phyloP scores from a whole-genome alignment of 1,139 yeast species.

The Blastobotrys ciferrii region DNA sequence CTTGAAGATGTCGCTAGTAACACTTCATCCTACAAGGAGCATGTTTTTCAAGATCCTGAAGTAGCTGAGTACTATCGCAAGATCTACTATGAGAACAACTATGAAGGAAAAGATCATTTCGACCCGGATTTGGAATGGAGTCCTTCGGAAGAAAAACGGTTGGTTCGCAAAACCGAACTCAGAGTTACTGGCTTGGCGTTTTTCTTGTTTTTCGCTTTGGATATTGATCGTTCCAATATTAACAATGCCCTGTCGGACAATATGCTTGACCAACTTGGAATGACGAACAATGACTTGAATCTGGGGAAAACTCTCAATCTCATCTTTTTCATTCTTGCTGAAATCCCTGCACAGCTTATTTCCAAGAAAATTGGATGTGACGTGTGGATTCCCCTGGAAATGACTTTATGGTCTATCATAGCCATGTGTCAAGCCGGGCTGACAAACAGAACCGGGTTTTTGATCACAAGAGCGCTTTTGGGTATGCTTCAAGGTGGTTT shows the following conservation, averaged over 20 bases:
- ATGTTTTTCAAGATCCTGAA: constrained; percentile 39
- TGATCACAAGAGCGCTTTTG: constrained; percentile 45
- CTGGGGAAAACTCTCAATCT: constrained; percentile 47
- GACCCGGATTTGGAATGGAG: constrained; percentile 52
- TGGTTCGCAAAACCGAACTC: constrained; percentile 46
- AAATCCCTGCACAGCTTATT: constrained; percentile 53
- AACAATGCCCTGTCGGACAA: constrained; percentile 52
- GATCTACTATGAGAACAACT: constrained; percentile 43
- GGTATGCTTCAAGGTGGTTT: constrained; percentile 56
- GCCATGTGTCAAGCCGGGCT: constrained; percentile 47
- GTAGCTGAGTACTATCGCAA: constrained; percentile 43
- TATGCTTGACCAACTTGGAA: constrained; percentile 44
- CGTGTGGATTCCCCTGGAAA: constrained; percentile 52
- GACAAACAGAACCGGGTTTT: constrained; percentile 40
- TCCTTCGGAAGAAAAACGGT: constrained; percentile 42
- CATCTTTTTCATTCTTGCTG: constrained; percentile 47
- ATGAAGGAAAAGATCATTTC: constrained; percentile 47
- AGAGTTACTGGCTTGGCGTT: constrained; percentile 48
- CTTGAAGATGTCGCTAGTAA: constrained; percentile 1
- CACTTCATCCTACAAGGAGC: constrained; percentile 20
- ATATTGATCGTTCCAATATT: constrained; percentile 52
- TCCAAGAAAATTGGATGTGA: constrained; percentile 55
- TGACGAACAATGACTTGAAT: constrained; percentile 51
- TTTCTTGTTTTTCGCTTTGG: constrained; percentile 49
- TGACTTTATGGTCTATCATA: constrained; percentile 51